Base-by-base conservation (phyloP, 495 filamentous ascomycete genomes). In the Penicillium maclennaniae region DNA sequence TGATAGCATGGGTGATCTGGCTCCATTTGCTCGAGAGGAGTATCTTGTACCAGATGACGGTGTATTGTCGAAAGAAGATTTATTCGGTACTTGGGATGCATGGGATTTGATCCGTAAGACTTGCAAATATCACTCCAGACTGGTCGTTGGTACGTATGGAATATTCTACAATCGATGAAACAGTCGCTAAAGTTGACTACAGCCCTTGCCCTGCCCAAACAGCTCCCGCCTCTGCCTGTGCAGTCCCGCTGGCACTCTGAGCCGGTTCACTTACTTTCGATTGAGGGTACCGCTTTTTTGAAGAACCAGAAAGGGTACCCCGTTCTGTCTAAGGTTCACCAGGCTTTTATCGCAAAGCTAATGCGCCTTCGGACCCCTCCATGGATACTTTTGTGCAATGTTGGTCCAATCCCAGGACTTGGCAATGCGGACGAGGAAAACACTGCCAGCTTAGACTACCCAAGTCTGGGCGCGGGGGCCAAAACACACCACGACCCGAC, bases 181-280 rank as follows among this genome's bases (percentile, higher is more conserved):
- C 41, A 37, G 20, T 15, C 5, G 20, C 49, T 45, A 8, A 52
- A 14, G 6, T 27, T 1, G 14, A 49, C 21, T 14, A 38, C 56
- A 95, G 91, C 87, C n/a, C 75, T 98, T 12, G 76, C 78, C 49
- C 75, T 97, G 47, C 91, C 92, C 23, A 83, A 82, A n/a, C 79
- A 86, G 31, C 76, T 96, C 17, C 95, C 95, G 7, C 73, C 85
- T 20, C 74, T 81, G 36, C 72, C 79, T 20, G 76, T 96, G 7
- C 89, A 93, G 59, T 85, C 83, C 14, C 80, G 93, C n/a, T 99
- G 93, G 93, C 92, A 90, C 70, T 86, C 89, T 1, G 93, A 99
- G 58, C 92, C 93, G 19, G 75, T 97, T 3, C 88, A 91, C 48
- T 78, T 95, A 47, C 74, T 99, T 1, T 82, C 83, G 1, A 76